Conservation (phyloP, 2,329 filamentous ascomycete genomes). For the Aspergillus clavatus region DNA sequence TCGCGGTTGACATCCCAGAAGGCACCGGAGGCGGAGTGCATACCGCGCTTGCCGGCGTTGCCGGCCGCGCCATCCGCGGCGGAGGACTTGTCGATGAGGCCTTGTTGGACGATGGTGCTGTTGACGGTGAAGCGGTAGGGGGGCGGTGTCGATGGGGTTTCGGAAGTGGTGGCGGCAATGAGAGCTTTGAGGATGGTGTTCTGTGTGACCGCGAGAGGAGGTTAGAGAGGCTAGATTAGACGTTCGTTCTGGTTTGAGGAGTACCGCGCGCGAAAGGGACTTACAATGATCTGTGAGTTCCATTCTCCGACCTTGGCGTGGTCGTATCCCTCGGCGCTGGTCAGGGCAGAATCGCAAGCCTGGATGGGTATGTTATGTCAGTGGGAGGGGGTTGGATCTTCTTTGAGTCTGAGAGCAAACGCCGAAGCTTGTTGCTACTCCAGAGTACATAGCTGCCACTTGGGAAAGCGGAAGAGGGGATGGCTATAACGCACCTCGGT, state of each 20-base stretch:
- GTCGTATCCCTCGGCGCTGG: conserved; percentile 72
- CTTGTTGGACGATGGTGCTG: conserved; percentile 95
- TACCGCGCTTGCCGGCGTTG: conserved; percentile 73
- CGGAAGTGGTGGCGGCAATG: conserved; percentile 39
- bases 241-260: neutral
- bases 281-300: conserved; percentile 91
- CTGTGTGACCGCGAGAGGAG: conserved; percentile 22
- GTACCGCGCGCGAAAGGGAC: conserved; percentile 26
- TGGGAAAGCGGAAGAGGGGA: neutral
- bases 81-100: conserved; percentile 49
- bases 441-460: too few species aligned
- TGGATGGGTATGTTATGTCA: conserved; percentile 40
- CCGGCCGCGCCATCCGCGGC: conserved; percentile 53
- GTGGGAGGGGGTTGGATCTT: too few species aligned
- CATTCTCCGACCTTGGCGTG: conserved; percentile 79
- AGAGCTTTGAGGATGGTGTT: conserved; percentile 39
- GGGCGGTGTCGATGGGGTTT: conserved; percentile 35
- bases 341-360: conserved; percentile 79
- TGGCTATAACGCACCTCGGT: conserved; percentile 60
- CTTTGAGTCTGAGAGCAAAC: too few species aligned
- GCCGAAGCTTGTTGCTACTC: too few species aligned
- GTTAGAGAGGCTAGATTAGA: neutral
- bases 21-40: conserved; percentile 48
- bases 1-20: conserved; percentile 51
- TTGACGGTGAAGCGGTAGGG: conserved; percentile 96